Base-by-base conservation (phyloP, 352 stramenopile species). In the Pythium brassicae region DNA sequence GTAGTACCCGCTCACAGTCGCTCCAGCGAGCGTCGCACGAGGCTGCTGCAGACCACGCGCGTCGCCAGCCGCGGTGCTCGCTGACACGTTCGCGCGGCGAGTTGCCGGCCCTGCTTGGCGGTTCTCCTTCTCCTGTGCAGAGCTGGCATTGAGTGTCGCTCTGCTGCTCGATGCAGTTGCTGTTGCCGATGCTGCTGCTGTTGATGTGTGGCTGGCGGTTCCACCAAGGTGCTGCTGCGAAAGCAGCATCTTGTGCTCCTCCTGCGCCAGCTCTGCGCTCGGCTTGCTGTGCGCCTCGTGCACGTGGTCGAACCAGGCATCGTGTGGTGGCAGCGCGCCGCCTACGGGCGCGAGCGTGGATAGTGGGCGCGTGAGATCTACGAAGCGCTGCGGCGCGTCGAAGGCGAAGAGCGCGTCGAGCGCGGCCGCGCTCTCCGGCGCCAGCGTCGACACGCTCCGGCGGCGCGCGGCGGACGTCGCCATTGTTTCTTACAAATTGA, bases 341-440 rank as follows among this genome's bases (percentile, higher is more conserved):
- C 50, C 58, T 3, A 15, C 42, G 5, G 40, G 12, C n/a, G n/a
- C 9, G 19, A 15, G 46, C 40, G 19, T 51, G 53, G 26, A 35
- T 53, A 57, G 54, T n/a, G 68, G 62, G 0, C 58, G 72, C 23
- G 62, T 72, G 22, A 89, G 69, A 65, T 92, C 77, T 22, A 66
- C 45, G 50, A 79, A 89, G 35, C 62, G 55, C 53, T 80, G 73
- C 45, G 82, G 73, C 37, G 74, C 78, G 57, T 89, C 82, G 51
- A 92, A 92, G 69, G 87, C 82, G 64, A 89, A 92, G 17, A 87
- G 68, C 48, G 71, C 53, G 61, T 89, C 78, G 11, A 90, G 49
- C 44, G 42, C 53, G 20, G 39, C 37, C 37, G 43, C 39, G 26
- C 14, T 14, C 32, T 7, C 9, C 53, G 29, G 26, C 15, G 23